Evolutionary conservation across 345 rosid genomes (phyloP), one percentile per base, ranked within the genome.

Genomic region (Pseudoturritis turrita): DNA sequence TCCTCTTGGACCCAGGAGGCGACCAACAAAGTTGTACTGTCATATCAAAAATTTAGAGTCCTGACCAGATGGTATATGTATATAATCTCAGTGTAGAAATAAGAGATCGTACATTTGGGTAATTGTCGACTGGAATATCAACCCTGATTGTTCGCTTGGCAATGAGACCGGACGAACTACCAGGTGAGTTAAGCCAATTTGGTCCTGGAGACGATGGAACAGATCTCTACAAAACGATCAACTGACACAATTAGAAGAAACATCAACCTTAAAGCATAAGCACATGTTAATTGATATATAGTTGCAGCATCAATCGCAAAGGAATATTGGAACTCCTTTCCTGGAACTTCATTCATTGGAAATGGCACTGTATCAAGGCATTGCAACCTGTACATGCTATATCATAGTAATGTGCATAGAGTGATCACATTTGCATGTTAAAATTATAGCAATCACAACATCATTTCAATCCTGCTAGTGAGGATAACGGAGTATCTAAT

Each of bases 1-100:
- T 9, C 99, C 99, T 76, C 98, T 83, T 51, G 98, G 99, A 35
- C 98, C 99, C 68, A 96, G 88, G 70, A 96, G 95, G 65, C 98
- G 98, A 26, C 99, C 98, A 13, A 96, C 99, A 79, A 96, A 96
- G 79, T 96, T 96, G 85, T 69, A 96, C 99, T 96, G 89, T 78
- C 72, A 74, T 19, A 64, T 73, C 29, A 70, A 63, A 15, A 35
- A 13, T 12, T 51, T 19, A 39, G 25, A 49, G 51, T 80, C 12
- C 76, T 1, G 13, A 19, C 26, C 22, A 21, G 12, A 23, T 31
- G 19, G 59, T 60, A 66, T 4, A 47, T 40, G 37, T 7, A 65
- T 36, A 36, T 62, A 46, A 45, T 13, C 18, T 56, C 0, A 14
- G 17, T 1, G 14, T 15, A 19, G 49, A 51, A 5, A 53, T 44